Base-by-base conservation (phyloP, 2,329 filamentous ascomycete species). In the Metarhizium robertsii region DNA sequence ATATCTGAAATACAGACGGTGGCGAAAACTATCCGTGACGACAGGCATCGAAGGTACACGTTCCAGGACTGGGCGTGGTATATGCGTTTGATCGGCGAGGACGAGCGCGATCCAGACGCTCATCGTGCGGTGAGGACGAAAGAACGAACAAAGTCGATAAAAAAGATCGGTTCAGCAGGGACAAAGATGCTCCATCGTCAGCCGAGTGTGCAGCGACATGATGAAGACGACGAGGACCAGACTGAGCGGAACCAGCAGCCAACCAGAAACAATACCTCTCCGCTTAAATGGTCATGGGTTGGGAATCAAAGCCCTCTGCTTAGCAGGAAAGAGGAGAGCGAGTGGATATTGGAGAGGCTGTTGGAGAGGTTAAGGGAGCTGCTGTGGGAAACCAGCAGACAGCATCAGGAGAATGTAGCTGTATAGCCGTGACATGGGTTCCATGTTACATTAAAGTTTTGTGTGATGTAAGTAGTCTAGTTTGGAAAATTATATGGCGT, bases 51-150 rank as follows among this genome's bases (percentile, higher is more conserved):
- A 55, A 79, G 78, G 53, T 96, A 96, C 67, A 77, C 75, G 0
- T 96, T 91, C 59, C 84, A 91, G 61, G 87, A 95, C 66, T 95
- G 91, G 92, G 87, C 87, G 0, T 88, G 89, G 74, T 94, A 90
- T 62, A 85, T 92, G 8, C 80, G 82, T 25, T 76, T 96, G 36
- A 88, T 95, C 16, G 82, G 82, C 50, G 81, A 85, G 64, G 80
- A 85, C 65, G 81, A 85, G 64, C 71, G 69, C 54, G 73, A 73
- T 59, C 70, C 78, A 2, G 67, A 71, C 5, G 77, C 70, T n/a
- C 82, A 85, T 62, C 67, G 74, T 25, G 73, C 71, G 56, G 69
- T n/a, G 16, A 18, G 18, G 18, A 16, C 43, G 5, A 25, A 5
- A 11, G 43, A 46, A 3, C n/a, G 16, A n/a, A 20, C 43, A 6